Conservation (phyloP, 1,139 yeast genomes). For the Geotrichum histeridarum region DNA sequence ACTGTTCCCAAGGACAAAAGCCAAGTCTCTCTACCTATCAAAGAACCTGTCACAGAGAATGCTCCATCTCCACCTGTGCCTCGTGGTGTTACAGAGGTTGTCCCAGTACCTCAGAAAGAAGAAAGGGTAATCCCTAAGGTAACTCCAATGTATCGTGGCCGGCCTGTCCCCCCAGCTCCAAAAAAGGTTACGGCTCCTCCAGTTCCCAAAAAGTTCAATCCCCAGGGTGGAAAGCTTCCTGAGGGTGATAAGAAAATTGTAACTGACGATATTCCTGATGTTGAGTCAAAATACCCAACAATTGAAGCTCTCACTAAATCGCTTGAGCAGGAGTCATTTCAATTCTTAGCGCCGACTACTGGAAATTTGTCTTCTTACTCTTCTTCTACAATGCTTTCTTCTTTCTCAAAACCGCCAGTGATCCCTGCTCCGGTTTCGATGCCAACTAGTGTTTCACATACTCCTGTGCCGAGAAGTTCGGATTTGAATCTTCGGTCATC, state of each 20-base stretch:
- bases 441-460: conserved; percentile 7
- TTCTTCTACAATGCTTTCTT: neutral
- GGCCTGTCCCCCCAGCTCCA: conserved; percentile 11
- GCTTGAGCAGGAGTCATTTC: conserved; percentile 25
- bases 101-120: conserved; percentile 1
- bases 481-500: conserved; percentile 1
- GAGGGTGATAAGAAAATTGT: conserved; percentile 16
- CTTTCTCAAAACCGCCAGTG: neutral
- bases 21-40: conserved; percentile 3
- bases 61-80: neutral
- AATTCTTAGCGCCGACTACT: conserved; percentile 18
- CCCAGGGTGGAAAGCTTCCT: conserved; percentile 2
- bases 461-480: neutral
- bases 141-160: conserved; percentile 18
- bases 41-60: neutral
- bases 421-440: neutral
- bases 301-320: conserved; percentile 35
- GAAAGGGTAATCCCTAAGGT: conserved; percentile 14
- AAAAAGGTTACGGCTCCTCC: neutral
- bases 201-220: neutral
- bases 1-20: conserved; percentile 19
- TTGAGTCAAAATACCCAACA: conserved; percentile 34
- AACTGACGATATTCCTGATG: conserved; percentile 24
- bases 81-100: conserved; percentile 7
- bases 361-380: neutral